phyloP scores from a whole-genome alignment of 768 basidiomycete genomes.

The Rhodotorula kratochvilovae region DNA sequence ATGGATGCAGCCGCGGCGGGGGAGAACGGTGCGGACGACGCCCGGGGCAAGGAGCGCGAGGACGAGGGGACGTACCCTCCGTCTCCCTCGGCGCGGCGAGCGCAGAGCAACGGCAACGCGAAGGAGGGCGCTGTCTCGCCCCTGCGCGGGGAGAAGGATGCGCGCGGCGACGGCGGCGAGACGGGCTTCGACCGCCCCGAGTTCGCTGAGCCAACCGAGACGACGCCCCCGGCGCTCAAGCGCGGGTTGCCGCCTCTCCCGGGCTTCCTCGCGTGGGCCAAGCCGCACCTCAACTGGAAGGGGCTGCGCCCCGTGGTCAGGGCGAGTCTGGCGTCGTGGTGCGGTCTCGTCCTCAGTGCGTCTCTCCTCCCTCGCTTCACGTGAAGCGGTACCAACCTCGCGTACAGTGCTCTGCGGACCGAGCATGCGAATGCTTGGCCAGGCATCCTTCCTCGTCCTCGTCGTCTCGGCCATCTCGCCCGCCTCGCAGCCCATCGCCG shows the following conservation, averaged over 20 bases:
- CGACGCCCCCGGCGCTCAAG: not conserved
- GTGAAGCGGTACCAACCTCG: too few species aligned
- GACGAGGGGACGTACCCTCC: not conserved
- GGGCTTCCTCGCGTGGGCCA: slow-evolving; percentile 12
- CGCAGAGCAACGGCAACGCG: not conserved
- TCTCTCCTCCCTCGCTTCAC: too few species aligned
- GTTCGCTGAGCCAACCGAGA: not conserved
- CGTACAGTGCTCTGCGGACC: slow-evolving; percentile 6
- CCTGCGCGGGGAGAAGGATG: not conserved
- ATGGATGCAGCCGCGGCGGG: not conserved
- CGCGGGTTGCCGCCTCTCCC: slow-evolving; percentile 5
- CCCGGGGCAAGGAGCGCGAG: too few species aligned
- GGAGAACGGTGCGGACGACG: not conserved
- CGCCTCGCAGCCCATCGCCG: slow-evolving; percentile 15
- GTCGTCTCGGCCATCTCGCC: slow-evolving; percentile 31
- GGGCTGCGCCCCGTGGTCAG: slow-evolving; percentile 32
- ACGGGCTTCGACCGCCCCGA: not conserved
- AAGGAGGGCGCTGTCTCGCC: not conserved
- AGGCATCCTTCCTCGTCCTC: slow-evolving; percentile 32
- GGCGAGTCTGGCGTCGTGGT: slow-evolving; percentile 31
- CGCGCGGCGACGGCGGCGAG: not conserved
- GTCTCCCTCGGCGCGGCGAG: not conserved
- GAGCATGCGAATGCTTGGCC: slow-evolving; percentile 21
- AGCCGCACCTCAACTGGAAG: slow-evolving; percentile 35
- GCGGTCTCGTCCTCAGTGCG: slow-evolving; percentile 29